A percentile compares a stretch with the other conserved stretches of the same genome.
Conservation (phyloP, 768 basidiomycete species). For the Boletus sensibilis region DNA sequence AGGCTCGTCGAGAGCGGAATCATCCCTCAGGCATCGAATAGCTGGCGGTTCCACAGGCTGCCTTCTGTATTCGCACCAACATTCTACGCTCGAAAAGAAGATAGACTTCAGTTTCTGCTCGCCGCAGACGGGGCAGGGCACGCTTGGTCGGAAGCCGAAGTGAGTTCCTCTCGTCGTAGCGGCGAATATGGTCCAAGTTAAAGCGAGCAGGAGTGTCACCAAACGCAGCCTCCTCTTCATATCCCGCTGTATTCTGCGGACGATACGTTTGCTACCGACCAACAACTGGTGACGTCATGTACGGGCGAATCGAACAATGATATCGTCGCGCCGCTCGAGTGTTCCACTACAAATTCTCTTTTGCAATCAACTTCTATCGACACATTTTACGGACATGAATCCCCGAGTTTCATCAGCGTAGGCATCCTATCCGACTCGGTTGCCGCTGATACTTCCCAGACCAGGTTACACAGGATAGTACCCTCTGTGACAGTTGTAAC, state of each 20-base stretch:
- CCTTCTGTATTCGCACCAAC: not conserved
- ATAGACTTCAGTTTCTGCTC: not conserved
- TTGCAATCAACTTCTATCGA: not conserved
- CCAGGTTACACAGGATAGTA: conserved; percentile 7
- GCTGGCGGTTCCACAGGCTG: conserved; percentile 5
- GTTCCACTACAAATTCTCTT: not conserved
- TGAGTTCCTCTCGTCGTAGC: not conserved
- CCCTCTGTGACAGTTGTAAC: conserved; percentile 15
- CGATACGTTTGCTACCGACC: not conserved
- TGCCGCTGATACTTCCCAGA: not conserved
- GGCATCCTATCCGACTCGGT: not conserved
- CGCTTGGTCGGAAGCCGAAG: not conserved
- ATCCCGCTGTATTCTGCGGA: not conserved
- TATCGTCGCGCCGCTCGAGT: not conserved
- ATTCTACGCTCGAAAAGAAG: not conserved
- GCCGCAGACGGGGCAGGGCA: not conserved
- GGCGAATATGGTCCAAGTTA: not conserved
- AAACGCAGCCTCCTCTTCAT: not conserved
- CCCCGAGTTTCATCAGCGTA: conserved; percentile 11
- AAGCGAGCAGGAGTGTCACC: not conserved
- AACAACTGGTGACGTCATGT: not conserved
- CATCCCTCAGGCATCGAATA: conserved; percentile 1
- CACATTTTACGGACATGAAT: conserved; percentile 6
- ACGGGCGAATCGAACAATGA: not conserved
- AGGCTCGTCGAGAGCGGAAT: conserved; percentile 27